Conservation (phyloP, 257 asterid genomes). For the Paraleonurus japonicus region DNA sequence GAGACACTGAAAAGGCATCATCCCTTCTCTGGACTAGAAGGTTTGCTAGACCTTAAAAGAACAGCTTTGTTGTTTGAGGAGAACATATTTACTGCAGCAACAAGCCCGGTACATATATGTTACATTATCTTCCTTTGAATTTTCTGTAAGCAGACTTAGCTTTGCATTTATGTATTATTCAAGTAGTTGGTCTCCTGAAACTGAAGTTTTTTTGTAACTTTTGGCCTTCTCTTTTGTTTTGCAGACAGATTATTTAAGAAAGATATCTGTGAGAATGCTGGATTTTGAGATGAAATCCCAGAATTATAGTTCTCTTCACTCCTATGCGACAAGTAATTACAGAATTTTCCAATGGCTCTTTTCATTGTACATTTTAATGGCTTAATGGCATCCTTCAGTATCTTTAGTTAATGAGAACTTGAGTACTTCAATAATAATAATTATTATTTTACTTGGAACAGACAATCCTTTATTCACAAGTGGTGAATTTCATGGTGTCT, state of each 20-base stretch:
- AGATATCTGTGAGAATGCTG: neutral
- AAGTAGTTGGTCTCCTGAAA: slow-evolving; percentile 3
- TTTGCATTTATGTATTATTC: neutral
- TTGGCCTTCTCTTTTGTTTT: neutral
- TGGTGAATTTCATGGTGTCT: neutral
- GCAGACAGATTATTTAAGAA: neutral
- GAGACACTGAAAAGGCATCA: slow-evolving; percentile 87
- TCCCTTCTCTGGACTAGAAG: slow-evolving; percentile 81
- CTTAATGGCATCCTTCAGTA: neutral
- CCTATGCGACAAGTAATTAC: neutral
- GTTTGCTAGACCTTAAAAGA: slow-evolving; percentile 69
- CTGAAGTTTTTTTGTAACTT: neutral
- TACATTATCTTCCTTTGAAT: slow-evolving; percentile 4
- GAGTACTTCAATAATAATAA: neutral
- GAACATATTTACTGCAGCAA: slow-evolving; percentile 70
- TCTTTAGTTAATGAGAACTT: neutral
- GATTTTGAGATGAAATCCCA: neutral
- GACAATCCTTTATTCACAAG: neutral
- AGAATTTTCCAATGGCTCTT: neutral
- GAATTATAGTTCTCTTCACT: neutral
- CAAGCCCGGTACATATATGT: slow-evolving; percentile 54
- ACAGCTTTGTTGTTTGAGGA: slow-evolving; percentile 86
- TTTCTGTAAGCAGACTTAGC: slow-evolving; percentile 5
- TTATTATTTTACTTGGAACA: neutral
- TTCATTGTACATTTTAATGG: neutral